Base-by-base conservation (phyloP, 768 basidiomycete genomes). In the Leccinum barrowsii region DNA sequence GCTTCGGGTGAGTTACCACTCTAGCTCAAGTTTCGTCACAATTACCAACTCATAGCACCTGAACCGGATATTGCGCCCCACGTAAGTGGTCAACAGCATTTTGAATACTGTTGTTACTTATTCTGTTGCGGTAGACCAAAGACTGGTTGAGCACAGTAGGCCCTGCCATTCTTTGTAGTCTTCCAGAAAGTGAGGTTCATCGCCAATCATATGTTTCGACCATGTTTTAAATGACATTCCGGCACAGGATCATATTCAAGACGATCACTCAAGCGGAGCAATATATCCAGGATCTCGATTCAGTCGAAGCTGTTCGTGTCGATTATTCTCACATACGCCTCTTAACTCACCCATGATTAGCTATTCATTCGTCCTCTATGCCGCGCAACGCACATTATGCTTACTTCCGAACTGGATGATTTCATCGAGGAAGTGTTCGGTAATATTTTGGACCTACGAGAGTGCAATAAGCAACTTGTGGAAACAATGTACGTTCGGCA, bases 401-500 rank as follows among this genome's bases (percentile, higher is more conserved):
- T 79, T 5, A 73, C 78, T 4, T 67, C 80, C 24, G 77, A 83
- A 32, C 73, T 96, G 7, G 88, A 91, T 37, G 84, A 87, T 34
- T 96, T 98, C 71, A 86, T 97, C 52, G 89, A 92, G 47, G 88
- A 92, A 34, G 87, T 94, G 4, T 95, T 98, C 62, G 86, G 90
- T 51, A 97, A 97, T 69, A 85, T 95, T 42, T 78, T 89, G 5
- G 91, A 92, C 60, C 77, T 98, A 19, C 83, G 91, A 17, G 89
- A 90, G 69, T 88, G 90, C 67, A 92, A 90, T 65, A 80, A 85
- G 30, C 81, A 85, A 11, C 78, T 97, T 19, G 79, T 98, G 15
- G 92, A 95, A 66, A 83, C 89, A 4, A 82, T 98, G 75, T 85
- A 87, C 64, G 87, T 93, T 44, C 85, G 94, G 30, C 93, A 98